These are phyloP conservation scores for Hypericum androsaemum DNA, from an alignment of 345 rosid genomes.

Conservation along the genomic window DNA sequence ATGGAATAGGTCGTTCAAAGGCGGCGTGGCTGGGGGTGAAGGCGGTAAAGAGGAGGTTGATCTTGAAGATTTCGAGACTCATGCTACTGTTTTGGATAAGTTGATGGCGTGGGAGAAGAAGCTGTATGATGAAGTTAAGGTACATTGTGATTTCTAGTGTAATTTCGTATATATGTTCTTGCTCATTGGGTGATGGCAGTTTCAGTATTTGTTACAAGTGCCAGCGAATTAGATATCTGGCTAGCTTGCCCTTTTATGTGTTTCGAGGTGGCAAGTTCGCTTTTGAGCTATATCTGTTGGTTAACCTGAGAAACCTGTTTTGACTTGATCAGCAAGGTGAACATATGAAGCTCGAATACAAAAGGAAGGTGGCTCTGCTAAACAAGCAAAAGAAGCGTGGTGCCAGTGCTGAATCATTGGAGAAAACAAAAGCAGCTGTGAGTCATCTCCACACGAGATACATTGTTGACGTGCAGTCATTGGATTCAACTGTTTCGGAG, in stretches of 20 bases:
- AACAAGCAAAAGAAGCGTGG: conserved; percentile 77
- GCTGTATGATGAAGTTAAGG: conserved; percentile 96
- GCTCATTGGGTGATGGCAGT: not conserved
- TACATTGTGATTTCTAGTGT: conserved; percentile 14
- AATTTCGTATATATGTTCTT: not conserved
- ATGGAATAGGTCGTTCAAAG: conserved; percentile 78
- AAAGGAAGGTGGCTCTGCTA: conserved; percentile 59
- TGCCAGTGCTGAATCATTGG: conserved; percentile 65
- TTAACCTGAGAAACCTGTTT: conserved; percentile 15
- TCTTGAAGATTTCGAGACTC: conserved; percentile 71
- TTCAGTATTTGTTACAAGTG: too few species aligned
- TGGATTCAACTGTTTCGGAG: conserved; percentile 92
- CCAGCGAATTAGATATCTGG: too few species aligned
- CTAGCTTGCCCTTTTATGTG: too few species aligned
- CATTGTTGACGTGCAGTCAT: conserved; percentile 95
- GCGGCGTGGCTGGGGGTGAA: conserved; percentile 53
- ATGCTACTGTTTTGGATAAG: conserved; percentile 88
- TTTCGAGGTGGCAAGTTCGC: too few species aligned
- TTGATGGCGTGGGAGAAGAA: conserved; percentile 96
- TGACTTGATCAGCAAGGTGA: conserved; percentile 64
- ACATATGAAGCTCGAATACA: conserved; percentile 91
- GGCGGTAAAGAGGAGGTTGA: conserved; percentile 55
- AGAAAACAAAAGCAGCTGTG: conserved; percentile 88
- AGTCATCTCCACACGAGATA: conserved; percentile 86
- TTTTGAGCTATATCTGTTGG: not conserved